Percentiles rank a stretch among this genome's conserved stretches.
These are phyloP conservation scores for Pseudofabraea citricarpa DNA, from an alignment of 2,329 filamentous ascomycete genomes.

Conservation along the genomic window DNA sequence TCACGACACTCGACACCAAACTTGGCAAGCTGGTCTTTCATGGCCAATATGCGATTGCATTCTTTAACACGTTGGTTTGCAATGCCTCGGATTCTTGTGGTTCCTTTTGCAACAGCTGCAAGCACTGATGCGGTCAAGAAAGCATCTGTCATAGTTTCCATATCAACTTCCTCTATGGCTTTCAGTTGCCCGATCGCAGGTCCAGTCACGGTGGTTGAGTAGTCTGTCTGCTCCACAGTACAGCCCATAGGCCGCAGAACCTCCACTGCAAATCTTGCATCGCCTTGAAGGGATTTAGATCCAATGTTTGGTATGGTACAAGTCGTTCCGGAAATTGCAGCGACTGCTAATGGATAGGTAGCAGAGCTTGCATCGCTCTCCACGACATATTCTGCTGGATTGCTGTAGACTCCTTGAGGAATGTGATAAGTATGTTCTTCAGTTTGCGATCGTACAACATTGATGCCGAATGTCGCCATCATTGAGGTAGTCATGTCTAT, in stretches of 20 bases:
- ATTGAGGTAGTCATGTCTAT: conserved; percentile 99
- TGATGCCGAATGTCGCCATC: conserved; percentile 89
- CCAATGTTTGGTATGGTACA: conserved; percentile 97
- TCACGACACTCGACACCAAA: conserved; percentile 85
- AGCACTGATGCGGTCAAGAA: conserved; percentile 94
- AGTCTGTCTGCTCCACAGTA: conserved; percentile 74
- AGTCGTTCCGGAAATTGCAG: conserved; percentile 90
- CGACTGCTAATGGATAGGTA: conserved; percentile 90
- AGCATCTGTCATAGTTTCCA: conserved; percentile 99
- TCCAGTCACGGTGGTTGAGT: conserved; percentile 88
- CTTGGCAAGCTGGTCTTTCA: conserved; percentile 91
- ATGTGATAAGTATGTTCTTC: conserved; percentile 94
- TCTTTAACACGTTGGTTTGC: conserved; percentile 98
- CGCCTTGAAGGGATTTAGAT: conserved; percentile 84
- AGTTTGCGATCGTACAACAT: conserved; percentile 68
- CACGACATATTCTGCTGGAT: conserved; percentile 80
- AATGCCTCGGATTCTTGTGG: conserved; percentile 86
- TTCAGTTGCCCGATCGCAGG: conserved; percentile 70
- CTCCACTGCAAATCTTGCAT: conserved; percentile 89
- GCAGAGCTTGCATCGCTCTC: conserved; percentile 98
- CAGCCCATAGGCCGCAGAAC: conserved; percentile 93
- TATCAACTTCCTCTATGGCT: conserved; percentile 79
- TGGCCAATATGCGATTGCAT: conserved; percentile 92
- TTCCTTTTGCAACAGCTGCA: conserved; percentile 79
- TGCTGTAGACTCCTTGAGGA: conserved; percentile 76